Evolutionary conservation across 257 asterid species (phyloP), one percentile per base, ranked within the genome.

Genomic region (Cordia subcordata): DNA sequence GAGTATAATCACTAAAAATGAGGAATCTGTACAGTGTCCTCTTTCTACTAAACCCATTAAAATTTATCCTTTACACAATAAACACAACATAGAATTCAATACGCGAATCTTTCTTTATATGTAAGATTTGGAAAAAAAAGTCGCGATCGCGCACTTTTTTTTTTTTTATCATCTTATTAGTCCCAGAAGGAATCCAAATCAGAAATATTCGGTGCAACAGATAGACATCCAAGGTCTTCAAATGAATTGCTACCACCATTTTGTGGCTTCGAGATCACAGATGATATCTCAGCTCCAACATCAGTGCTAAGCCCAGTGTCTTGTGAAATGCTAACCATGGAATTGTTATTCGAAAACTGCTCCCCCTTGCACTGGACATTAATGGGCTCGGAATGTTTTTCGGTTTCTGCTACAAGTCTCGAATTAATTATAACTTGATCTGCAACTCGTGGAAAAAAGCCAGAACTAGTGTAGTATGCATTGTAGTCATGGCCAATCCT

Each of bases 271-370:
- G 57, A 51, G 8, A 64, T 37, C 20, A 60, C 64, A 0, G 85
- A 81, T 6, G 83, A 78, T 42, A 78, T 82, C 57, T 86, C 87
- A 42, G 76, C 17, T 0, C 57, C 71, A 32, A 72, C 44, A 52
- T 77, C 76, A 27, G 77, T 66, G 50, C 77, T 70, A 4, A 67
- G 49, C 27, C 75, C 77, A 17, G 81, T 75, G 5, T 79, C 84
- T 23, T 66, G 78, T 21, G 81, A 72, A 27, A 33, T 76, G 65
- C 77, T 81, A 37, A 81, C 72, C 75, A 73, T 55, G 0, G 95
- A 81, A 64, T 75, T 71, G 72, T 79, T 81, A 1, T 75, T 39
- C 2, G 87, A 81, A 51, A 69, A 61, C 51, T 53, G 77, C 69
- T 87, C 94, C 66, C 39, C 57, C 46, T 76, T 81, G 75, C 73